Evolutionary conservation across 805 yeast genomes (phyloP).

Genomic region (Lachancea sp.): DNA sequence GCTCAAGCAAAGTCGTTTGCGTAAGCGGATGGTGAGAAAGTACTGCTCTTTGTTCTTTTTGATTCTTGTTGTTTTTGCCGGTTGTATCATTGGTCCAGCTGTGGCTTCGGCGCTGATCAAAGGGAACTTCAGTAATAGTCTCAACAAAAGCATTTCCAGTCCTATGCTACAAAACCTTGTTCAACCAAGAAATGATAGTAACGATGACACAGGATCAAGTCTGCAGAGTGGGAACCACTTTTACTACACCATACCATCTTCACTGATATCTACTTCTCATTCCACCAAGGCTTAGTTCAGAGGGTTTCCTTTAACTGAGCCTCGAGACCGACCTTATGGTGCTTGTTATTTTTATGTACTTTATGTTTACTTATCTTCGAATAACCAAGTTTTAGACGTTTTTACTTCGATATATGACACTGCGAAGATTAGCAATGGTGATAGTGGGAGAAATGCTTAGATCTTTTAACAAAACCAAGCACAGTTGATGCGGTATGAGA

Average conservation of each 20-base stretch:
- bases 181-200: conserved; percentile 78
- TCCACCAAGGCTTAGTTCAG: conserved; percentile 42
- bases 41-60: conserved; percentile 76
- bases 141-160: conserved; percentile 32
- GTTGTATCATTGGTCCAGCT: conserved; percentile 86
- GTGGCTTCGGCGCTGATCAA: conserved; percentile 58
- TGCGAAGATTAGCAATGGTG: too few relatives aligned
- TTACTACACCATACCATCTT: conserved; percentile 47
- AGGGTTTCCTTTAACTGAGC: not conserved
- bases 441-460: too few relatives aligned
- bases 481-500: too few relatives aligned
- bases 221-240: conserved; percentile 32
- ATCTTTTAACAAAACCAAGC: too few relatives aligned
- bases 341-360: conserved; percentile 4
- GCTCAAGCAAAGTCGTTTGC: conserved; percentile 88
- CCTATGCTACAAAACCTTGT: conserved; percentile 53
- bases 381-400: not conserved
- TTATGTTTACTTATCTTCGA: conserved; percentile 1
- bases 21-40: conserved; percentile 96
- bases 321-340: not conserved
- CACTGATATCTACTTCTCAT: conserved; percentile 38
- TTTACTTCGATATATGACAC: too few relatives aligned
- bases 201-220: conserved; percentile 73
- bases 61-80: conserved; percentile 63
- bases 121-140: conserved; percentile 22